These are phyloP conservation scores for Begonia masoniana DNA, from an alignment of 306 rosid genomes.

Conservation along the genomic window DNA sequence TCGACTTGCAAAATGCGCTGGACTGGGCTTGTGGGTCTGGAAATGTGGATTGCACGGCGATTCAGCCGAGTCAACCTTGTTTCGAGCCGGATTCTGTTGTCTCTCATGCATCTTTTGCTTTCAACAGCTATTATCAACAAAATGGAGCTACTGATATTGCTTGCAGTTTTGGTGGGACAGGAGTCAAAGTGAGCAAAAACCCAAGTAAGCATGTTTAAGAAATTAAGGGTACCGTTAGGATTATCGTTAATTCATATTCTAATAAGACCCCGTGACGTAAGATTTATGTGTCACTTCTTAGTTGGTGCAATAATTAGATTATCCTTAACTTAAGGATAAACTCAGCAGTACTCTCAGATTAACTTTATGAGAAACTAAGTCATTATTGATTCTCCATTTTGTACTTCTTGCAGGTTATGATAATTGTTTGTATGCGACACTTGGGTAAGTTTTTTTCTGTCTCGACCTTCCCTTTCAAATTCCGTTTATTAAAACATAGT, in stretches of 20 bases:
- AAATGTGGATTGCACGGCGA: constrained; percentile 50
- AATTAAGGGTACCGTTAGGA: too few species aligned
- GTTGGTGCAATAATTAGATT: too few species aligned
- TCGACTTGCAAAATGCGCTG: constrained; percentile 75
- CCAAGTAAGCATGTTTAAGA: constrained; percentile 35
- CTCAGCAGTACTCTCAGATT: too few species aligned
- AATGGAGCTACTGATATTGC: constrained; percentile 93
- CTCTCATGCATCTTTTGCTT: constrained; percentile 92
- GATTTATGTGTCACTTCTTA: too few species aligned
- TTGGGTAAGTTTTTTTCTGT: constrained; percentile 43
- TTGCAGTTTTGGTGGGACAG: constrained; percentile 93
- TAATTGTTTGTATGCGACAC: constrained; percentile 61
- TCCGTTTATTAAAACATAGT: too few species aligned
- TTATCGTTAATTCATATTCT: too few species aligned
- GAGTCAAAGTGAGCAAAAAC: constrained; percentile 32
- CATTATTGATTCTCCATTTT: background rate
- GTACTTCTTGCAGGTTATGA: constrained; percentile 54
- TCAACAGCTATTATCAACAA: constrained; percentile 58
- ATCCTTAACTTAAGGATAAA: too few species aligned
- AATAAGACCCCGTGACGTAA: too few species aligned
- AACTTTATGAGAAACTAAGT: too few species aligned
- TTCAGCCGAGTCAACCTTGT: constrained; percentile 50
- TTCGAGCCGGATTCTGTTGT: constrained; percentile 60
- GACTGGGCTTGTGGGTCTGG: constrained; percentile 99
- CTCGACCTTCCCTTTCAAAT: too few species aligned